Evolutionary conservation across 768 basidiomycete genomes (phyloP).

Genomic region (Tulasnella sp.): DNA sequence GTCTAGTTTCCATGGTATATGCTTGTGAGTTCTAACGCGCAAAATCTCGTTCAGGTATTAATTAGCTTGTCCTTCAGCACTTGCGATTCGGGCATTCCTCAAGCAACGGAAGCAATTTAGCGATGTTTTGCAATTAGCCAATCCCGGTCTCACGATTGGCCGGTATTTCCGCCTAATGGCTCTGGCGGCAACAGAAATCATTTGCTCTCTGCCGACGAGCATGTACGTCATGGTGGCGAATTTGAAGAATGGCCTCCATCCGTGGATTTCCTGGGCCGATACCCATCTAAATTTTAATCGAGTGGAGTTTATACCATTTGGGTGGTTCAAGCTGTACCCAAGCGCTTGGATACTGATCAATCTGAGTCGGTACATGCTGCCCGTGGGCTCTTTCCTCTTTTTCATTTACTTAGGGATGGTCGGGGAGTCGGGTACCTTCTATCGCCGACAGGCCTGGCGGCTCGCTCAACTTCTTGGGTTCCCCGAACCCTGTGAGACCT

Average conservation of each 20-base stretch:
- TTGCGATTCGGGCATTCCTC: slow-evolving; percentile 23
- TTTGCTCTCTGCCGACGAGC: slow-evolving; percentile 29
- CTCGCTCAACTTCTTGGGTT: not conserved
- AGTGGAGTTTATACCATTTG: slow-evolving; percentile 26
- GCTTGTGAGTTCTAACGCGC: slow-evolving; percentile 41
- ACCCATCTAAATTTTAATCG: slow-evolving; percentile 26
- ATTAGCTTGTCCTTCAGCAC: not conserved
- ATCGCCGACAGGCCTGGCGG: not conserved
- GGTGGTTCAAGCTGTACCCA: slow-evolving; percentile 24
- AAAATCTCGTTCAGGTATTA: too few relatives aligned
- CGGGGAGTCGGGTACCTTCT: slow-evolving; percentile 19
- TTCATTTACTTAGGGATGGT: slow-evolving; percentile 62
- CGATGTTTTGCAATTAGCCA: not conserved
- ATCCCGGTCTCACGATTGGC: slow-evolving; percentile 30
- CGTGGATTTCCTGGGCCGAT: slow-evolving; percentile 30
- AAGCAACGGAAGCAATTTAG: slow-evolving; percentile 23
- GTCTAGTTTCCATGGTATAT: slow-evolving; percentile 42
- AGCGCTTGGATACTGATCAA: slow-evolving; percentile 34
- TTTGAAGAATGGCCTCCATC: slow-evolving; percentile 3
- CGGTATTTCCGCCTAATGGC: slow-evolving; percentile 37
- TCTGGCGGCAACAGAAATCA: slow-evolving; percentile 33
- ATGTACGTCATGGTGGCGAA: slow-evolving; percentile 21
- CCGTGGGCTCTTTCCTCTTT: slow-evolving; percentile 53
- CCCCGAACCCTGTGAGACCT: not conserved
- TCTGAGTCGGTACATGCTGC: slow-evolving; percentile 46